phyloP scores from a whole-genome alignment of 352 stramenopile species.

The Globisporangium paddicum region DNA sequence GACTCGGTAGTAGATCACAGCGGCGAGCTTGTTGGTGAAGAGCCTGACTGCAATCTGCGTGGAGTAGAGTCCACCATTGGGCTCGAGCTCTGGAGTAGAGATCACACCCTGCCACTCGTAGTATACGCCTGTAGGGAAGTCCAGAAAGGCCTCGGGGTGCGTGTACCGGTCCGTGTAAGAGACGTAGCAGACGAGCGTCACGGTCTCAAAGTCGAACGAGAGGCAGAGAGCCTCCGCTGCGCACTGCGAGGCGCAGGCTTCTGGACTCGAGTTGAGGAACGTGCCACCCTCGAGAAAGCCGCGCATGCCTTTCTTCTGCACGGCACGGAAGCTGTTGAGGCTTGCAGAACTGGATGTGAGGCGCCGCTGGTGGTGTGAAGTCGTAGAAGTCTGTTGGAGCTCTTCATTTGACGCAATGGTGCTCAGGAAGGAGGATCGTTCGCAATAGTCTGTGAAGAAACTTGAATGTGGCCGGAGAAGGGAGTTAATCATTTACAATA shows the following conservation, averaged over 20 bases:
- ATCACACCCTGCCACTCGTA: slow-evolving; percentile 74
- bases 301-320: slow-evolving; percentile 42
- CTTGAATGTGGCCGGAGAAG: not conserved
- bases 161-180: slow-evolving; percentile 67
- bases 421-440: not conserved
- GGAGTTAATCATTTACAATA: not conserved
- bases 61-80: slow-evolving; percentile 45
- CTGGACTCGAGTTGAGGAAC: slow-evolving; percentile 27
- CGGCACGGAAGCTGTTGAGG: slow-evolving; percentile 33
- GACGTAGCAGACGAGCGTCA: slow-evolving; percentile 59
- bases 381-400: not conserved
- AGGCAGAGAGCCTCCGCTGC: slow-evolving; percentile 45
- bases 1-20: slow-evolving; percentile 60
- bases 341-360: not conserved
- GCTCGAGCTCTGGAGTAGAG: slow-evolving; percentile 41
- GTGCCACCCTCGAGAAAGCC: slow-evolving; percentile 56
- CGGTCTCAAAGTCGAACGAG: slow-evolving; percentile 68
- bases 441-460: not conserved
- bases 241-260: slow-evolving; percentile 42
- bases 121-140: slow-evolving; percentile 62
- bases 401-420: not conserved
- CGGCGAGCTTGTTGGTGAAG: slow-evolving; percentile 45
- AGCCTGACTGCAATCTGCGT: slow-evolving; percentile 55
- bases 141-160: slow-evolving; percentile 57
- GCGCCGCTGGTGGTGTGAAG: not conserved